A percentile compares a stretch with the other conserved stretches of the same genome.
Conservation (phyloP, 352 stramenopile genomes). For the Pythium brachiatum region DNA sequence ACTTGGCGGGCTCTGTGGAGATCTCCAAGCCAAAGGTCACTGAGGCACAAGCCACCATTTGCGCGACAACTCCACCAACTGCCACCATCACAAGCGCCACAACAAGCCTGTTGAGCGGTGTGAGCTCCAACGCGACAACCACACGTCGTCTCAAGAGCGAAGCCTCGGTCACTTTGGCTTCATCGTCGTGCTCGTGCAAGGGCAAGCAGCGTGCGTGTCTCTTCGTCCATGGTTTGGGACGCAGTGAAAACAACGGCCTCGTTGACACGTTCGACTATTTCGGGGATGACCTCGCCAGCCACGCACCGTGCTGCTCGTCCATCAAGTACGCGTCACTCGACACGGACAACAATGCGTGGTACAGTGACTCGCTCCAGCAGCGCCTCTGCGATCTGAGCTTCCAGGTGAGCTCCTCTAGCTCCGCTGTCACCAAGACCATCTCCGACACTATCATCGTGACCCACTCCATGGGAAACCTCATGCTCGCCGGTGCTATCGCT, state of each 20-base stretch:
- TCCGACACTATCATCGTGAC: slow-evolving; percentile 59
- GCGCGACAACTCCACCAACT: background rate
- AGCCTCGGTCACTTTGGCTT: slow-evolving; percentile 21
- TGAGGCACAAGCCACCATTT: background rate
- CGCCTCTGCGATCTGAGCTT: slow-evolving; percentile 35
- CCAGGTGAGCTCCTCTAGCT: slow-evolving; percentile 37
- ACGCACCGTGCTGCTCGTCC: slow-evolving; percentile 61
- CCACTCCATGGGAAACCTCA: slow-evolving; percentile 68
- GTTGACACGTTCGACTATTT: slow-evolving; percentile 43
- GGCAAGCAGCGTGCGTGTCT: slow-evolving; percentile 39
- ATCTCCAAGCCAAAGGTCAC: slow-evolving; percentile 25
- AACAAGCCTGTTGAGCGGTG: background rate
- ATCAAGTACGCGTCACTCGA: slow-evolving; percentile 50
- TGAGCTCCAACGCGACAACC: slow-evolving; percentile 8
- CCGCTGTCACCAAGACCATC: slow-evolving; percentile 34
- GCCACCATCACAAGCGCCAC: slow-evolving; percentile 3
- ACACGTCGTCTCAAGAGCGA: slow-evolving; percentile 20
- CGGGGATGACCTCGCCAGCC: slow-evolving; percentile 32
- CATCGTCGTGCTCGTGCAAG: slow-evolving; percentile 35
- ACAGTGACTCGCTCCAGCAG: slow-evolving; percentile 36
- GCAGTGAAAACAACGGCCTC: slow-evolving; percentile 31
- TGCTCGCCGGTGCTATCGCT: slow-evolving; percentile 43
- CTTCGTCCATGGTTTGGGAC: slow-evolving; percentile 54
- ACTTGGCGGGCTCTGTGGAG: background rate
- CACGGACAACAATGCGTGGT: slow-evolving; percentile 42